phyloP scores from a whole-genome alignment of 768 basidiomycete species.

The Boletales sp. region DNA sequence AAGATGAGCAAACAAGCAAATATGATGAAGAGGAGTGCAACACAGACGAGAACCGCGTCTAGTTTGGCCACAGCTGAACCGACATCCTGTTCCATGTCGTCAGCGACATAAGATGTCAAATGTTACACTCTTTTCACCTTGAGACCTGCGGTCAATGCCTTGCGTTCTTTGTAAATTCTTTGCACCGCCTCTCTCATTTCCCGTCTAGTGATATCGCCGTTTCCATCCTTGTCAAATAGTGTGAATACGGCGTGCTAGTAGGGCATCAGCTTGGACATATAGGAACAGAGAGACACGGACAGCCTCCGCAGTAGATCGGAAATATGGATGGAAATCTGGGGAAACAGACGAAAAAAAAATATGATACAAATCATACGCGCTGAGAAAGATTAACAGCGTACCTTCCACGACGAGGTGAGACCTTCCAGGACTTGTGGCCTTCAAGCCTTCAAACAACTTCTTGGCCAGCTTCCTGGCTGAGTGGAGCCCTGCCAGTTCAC shows the following conservation, averaged over 20 bases:
- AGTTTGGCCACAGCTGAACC: slow-evolving; percentile 72
- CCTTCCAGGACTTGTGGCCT: slow-evolving; percentile 55
- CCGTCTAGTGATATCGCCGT: slow-evolving; percentile 71
- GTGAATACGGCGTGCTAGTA: slow-evolving; percentile 61
- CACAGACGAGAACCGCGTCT: slow-evolving; percentile 64
- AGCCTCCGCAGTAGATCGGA: slow-evolving; percentile 66
- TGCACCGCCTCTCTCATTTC: slow-evolving; percentile 86
- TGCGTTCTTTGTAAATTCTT: slow-evolving; percentile 75
- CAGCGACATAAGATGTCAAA: not conserved
- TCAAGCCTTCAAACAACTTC: slow-evolving; percentile 63
- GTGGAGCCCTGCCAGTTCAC: slow-evolving; percentile 50
- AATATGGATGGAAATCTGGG: slow-evolving; percentile 76
- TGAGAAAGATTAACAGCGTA: slow-evolving; percentile 21
- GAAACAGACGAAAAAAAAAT: not conserved
- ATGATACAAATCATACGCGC: not conserved
- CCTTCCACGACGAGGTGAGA: slow-evolving; percentile 67
- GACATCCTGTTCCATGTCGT: slow-evolving; percentile 49
- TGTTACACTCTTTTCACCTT: slow-evolving; percentile 42
- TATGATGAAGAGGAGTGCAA: slow-evolving; percentile 54
- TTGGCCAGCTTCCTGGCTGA: slow-evolving; percentile 67
- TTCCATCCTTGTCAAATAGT: slow-evolving; percentile 77
- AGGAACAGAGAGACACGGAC: slow-evolving; percentile 30
- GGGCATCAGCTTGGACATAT: not conserved
- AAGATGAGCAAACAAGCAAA: slow-evolving; percentile 77
- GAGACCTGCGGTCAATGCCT: slow-evolving; percentile 63